These are phyloP conservation scores for Candida nitratophila DNA, from an alignment of 805 yeast genomes.

Conservation along the genomic window DNA sequence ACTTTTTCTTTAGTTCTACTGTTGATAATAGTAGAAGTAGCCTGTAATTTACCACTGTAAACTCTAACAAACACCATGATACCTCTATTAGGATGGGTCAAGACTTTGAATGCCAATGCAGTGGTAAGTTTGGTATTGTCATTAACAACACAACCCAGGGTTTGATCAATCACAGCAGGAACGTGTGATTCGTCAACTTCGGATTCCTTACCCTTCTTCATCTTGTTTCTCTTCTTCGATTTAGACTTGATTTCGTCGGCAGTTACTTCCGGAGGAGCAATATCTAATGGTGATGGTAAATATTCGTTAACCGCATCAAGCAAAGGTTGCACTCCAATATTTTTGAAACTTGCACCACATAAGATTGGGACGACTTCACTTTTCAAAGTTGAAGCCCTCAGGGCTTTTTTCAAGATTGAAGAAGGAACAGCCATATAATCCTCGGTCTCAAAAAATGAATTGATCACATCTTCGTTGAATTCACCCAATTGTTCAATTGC, in stretches of 20 bases:
- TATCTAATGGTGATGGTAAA: slow-evolving; percentile 77
- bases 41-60: slow-evolving; percentile 69
- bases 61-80: slow-evolving; percentile 81
- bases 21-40: slow-evolving; percentile 57
- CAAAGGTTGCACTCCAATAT: slow-evolving; percentile 92
- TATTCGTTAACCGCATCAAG: slow-evolving; percentile 75
- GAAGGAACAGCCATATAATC: slow-evolving; percentile 64
- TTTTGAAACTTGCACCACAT: slow-evolving; percentile 89
- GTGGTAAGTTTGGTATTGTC: slow-evolving; percentile 56
- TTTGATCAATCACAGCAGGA: slow-evolving; percentile 32
- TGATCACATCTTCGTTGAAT: slow-evolving; percentile 69
- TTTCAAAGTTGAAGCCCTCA: slow-evolving; percentile 55
- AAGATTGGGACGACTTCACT: slow-evolving; percentile 66
- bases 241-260: neutral
- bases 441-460: slow-evolving; percentile 68
- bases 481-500: slow-evolving; percentile 81
- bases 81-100: slow-evolving; percentile 79
- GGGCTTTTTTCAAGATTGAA: slow-evolving; percentile 44
- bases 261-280: slow-evolving; percentile 45
- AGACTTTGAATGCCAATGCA: slow-evolving; percentile 87
- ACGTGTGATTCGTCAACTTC: slow-evolving; percentile 11
- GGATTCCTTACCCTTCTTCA: slow-evolving; percentile 5
- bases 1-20: slow-evolving; percentile 64
- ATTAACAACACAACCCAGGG: slow-evolving; percentile 44
- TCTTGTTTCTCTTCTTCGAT: slow-evolving; percentile 9